Evolutionary conservation across 495 filamentous ascomycete species (phyloP).

Genomic region (Aspergillus diversus): DNA sequence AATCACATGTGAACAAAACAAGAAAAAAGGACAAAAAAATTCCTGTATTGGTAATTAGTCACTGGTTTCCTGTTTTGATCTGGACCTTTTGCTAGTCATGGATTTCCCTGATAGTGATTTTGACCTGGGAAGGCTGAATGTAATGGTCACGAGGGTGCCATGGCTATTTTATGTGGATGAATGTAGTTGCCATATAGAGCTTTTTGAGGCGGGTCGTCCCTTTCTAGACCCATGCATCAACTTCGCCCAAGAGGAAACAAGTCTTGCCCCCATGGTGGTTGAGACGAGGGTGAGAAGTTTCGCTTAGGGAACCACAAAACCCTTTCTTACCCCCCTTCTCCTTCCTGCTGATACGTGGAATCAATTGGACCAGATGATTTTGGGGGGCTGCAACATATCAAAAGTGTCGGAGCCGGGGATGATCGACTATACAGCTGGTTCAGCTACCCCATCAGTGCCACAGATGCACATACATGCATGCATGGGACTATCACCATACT

Average conservation of each 20-base stretch:
- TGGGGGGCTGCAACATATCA: neutral
- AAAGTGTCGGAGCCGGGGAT: neutral
- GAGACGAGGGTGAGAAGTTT: neutral
- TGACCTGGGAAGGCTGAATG: slow-evolving; percentile 13
- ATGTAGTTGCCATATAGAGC: neutral
- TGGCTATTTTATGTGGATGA: neutral
- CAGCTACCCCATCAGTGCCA: neutral
- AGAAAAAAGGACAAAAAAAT: slow-evolving; percentile 11
- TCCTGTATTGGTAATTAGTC: slow-evolving; percentile 20
- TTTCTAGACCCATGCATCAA: no score
- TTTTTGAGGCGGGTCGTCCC: neutral
- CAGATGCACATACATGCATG: slow-evolving; percentile 3
- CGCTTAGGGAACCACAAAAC: neutral
- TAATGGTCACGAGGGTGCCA: slow-evolving; percentile 11
- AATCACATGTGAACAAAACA: slow-evolving; percentile 13
- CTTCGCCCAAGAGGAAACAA: no score
- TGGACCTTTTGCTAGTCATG: slow-evolving; percentile 13
- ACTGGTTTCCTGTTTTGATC: slow-evolving; percentile 10
- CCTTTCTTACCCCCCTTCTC: neutral
- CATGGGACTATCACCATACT: neutral
- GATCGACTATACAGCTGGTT: slow-evolving; percentile 1
- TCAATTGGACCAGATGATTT: neutral
- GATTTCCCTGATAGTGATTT: slow-evolving; percentile 18
- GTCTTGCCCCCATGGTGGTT: no score
- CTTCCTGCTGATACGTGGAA: neutral